Base-by-base conservation (phyloP, 345 rosid genomes). In the Sonneratia caseolaris region DNA sequence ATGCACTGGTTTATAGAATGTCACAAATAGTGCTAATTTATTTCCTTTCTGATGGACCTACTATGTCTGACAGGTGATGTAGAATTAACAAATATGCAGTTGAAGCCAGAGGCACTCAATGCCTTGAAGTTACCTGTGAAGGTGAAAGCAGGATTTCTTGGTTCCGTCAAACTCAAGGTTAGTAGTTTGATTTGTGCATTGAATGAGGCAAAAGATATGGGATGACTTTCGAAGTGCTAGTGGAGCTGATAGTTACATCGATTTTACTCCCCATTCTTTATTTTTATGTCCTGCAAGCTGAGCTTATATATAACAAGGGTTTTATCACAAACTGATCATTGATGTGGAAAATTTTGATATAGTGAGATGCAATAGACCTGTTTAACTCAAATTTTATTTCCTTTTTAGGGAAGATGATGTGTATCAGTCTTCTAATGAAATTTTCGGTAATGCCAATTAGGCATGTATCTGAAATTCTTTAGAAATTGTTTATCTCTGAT, bases 81-180 rank as follows among this genome's bases (percentile, higher is more conserved):
- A 32, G 97, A 89, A 83, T 87, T 94, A 75, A 92, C 88, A 68
- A 94, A 94, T 80, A 94, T 94, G 99, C 97, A 94, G 73, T 75
- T 94, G 75, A 92, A 92, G 86, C 97, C 99, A 15, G 99, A 94
- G 88, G 99, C 99, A 40, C 95, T 94, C 35, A 92, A 92, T 80
- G 97, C 97, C 42, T 82, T 94, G 75, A 90, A 94, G 73, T 83
- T 94, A 81, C 99, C 99, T n/a, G 92, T 94, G 75, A 92, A 80
- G 86, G 99, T 94, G 74, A 94, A 94, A 83, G 97, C 96, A 43
- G 99, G 99, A 69, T 94, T 94, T 84, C 99, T 94, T 79, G 99
- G 99, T 75, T 94, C 97, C 4, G 99, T 94, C 59, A 94, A 85
- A 81, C 93, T 94, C 70, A 94, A 94, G 97, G 99, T 94, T 62